Evolutionary conservation across 148 eudicot genomes (phyloP).

Genomic region (Nepenthes gracilis): DNA sequence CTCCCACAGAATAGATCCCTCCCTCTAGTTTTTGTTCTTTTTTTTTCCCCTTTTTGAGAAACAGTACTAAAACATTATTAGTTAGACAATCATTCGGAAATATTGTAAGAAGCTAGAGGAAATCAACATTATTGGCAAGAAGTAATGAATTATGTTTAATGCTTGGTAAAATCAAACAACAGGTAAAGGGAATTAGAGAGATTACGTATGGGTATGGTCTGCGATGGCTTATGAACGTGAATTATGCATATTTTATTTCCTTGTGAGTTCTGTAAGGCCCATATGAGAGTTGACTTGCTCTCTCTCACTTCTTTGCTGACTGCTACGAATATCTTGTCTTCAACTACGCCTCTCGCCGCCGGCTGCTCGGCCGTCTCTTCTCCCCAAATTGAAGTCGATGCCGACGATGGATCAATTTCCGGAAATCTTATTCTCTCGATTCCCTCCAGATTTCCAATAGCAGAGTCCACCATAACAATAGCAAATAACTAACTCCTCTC

Average conservation of each 20-base stretch:
- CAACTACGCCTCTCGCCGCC: constrained; percentile 5
- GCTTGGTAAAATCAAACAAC: neutral
- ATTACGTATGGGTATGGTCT: constrained; percentile 35
- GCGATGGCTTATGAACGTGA: constrained; percentile 37
- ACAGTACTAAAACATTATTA: no score
- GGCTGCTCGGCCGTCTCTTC: constrained; percentile 20
- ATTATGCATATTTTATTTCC: constrained; percentile 26
- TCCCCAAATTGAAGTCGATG: constrained; percentile 12
- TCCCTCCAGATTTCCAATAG: neutral
- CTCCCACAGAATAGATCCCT: no score
- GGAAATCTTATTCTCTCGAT: constrained; percentile 13
- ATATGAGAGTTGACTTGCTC: constrained; percentile 16
- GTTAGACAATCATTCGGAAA: no score
- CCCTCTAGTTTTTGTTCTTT: no score
- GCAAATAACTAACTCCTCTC: neutral
- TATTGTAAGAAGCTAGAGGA: no score
- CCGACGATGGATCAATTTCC: constrained; percentile 11
- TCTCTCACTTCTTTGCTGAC: constrained; percentile 27
- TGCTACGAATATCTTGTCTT: constrained; percentile 37
- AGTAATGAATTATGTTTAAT: neutral
- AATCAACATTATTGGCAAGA: no score
- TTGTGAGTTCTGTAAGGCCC: constrained; percentile 32
- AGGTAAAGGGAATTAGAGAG: neutral
- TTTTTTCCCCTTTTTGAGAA: no score
- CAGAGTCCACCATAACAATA: neutral